phyloP scores from a whole-genome alignment of 768 basidiomycete species.

The Suillus alpinus region DNA sequence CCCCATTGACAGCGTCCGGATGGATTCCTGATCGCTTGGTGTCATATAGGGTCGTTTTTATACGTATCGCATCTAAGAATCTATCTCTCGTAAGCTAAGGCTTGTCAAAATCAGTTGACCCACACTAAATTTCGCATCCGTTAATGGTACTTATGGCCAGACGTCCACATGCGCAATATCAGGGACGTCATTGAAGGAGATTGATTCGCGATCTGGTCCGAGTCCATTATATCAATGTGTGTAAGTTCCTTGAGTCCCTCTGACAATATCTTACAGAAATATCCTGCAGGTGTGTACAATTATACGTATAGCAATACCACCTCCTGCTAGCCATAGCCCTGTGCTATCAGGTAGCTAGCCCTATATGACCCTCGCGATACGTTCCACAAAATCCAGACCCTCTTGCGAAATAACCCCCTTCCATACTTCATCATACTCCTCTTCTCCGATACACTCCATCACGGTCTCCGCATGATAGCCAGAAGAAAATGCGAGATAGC shows the following conservation, averaged over 20 bases:
- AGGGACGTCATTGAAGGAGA: no score
- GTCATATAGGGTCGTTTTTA: no score
- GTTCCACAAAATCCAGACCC: conserved; percentile 23
- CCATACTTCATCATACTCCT: conserved; percentile 25
- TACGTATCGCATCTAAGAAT: no score
- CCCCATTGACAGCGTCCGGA: no score
- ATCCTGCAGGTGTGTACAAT: neutral
- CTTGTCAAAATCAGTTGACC: no score
- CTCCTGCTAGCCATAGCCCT: neutral
- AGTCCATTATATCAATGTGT: no score
- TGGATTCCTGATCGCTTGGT: no score
- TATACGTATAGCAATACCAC: neutral
- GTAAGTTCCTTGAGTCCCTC: neutral
- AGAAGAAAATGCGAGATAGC: conserved; percentile 28
- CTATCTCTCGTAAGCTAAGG: no score
- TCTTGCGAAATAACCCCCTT: conserved; percentile 24
- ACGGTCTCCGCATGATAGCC: conserved; percentile 18
- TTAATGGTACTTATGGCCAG: no score
- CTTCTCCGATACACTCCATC: conserved; percentile 22
- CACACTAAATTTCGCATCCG: no score
- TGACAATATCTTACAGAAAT: neutral
- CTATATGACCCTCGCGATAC: conserved; percentile 20
- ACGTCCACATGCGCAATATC: no score
- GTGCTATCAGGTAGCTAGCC: neutral
- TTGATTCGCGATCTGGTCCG: no score